These are phyloP conservation scores for Pythium sp. DNA, from an alignment of 352 stramenopile species.

Conservation along the genomic window DNA sequence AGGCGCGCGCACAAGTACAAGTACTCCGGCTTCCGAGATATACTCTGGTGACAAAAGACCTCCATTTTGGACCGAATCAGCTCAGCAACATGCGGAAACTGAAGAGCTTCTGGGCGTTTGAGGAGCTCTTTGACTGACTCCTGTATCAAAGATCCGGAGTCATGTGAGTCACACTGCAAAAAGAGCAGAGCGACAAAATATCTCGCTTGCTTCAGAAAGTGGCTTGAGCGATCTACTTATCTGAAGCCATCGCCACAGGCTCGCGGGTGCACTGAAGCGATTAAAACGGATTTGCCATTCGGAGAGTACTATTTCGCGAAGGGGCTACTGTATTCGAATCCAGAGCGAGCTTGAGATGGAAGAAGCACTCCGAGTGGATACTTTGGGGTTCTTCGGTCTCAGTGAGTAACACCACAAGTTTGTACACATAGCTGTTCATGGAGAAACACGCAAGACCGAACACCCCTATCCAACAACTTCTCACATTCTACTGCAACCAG, in stretches of 20 bases:
- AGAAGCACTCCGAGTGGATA: not conserved
- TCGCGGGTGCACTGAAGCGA: not conserved
- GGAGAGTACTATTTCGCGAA: not conserved
- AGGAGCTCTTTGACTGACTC: not conserved
- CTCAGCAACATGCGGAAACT: no score
- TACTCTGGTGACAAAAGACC: no score
- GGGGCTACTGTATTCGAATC: not conserved
- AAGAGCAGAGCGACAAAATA: not conserved
- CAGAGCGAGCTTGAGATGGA: not conserved
- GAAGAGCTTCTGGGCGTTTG: not conserved
- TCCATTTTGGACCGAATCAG: no score
- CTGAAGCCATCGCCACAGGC: not conserved
- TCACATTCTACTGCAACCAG: not conserved
- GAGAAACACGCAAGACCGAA: not conserved
- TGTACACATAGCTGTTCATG: not conserved
- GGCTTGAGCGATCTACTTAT: not conserved
- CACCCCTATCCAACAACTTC: not conserved
- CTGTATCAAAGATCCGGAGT: not conserved
- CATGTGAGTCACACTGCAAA: not conserved
- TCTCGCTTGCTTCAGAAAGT: not conserved
- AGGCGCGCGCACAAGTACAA: no score
- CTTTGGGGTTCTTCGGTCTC: not conserved
- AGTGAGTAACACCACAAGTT: not conserved
- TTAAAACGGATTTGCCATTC: not conserved
- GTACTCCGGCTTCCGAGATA: no score